Conservation (phyloP, 371 early-diverging fungal species). For the Blakeslea trispora region DNA sequence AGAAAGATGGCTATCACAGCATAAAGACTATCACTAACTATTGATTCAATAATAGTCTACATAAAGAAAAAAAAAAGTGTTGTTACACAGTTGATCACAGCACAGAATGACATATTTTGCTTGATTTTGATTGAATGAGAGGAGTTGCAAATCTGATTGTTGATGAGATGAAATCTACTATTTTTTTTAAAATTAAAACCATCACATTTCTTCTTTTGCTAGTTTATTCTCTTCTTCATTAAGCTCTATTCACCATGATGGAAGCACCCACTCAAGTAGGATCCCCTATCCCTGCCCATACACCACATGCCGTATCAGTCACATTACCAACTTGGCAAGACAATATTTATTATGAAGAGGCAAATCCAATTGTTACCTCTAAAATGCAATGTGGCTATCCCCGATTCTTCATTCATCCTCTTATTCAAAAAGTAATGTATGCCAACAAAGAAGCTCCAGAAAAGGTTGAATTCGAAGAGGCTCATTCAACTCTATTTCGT, state of each 20-base stretch:
- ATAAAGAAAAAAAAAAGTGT: too few relatives aligned
- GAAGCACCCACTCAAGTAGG: slow-evolving; percentile 58
- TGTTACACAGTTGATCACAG: too few relatives aligned
- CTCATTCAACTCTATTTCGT: too few relatives aligned
- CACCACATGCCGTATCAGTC: slow-evolving; percentile 90
- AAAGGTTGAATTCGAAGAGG: too few relatives aligned
- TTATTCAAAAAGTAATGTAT: slow-evolving; percentile 65
- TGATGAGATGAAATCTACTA: slow-evolving; percentile 17
- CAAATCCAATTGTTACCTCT: slow-evolving; percentile 68
- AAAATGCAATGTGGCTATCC: slow-evolving; percentile 90
- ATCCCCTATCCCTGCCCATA: slow-evolving; percentile 70
- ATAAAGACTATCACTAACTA: too few relatives aligned
- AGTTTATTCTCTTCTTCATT: slow-evolving; percentile 7
- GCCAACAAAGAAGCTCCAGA: too few relatives aligned
- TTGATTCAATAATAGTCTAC: too few relatives aligned
- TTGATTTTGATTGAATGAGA: slow-evolving; percentile 6
- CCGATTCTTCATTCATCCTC: slow-evolving; percentile 83
- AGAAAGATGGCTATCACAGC: too few relatives aligned
- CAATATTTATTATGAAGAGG: slow-evolving; percentile 93
- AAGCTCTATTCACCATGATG: background rate
- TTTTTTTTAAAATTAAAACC: too few relatives aligned
- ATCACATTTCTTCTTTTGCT: slow-evolving; percentile 2
- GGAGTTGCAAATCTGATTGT: slow-evolving; percentile 5
- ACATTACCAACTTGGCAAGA: slow-evolving; percentile 90
- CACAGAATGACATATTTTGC: background rate